Base-by-base conservation (phyloP, 2,329 filamentous ascomycete genomes). In the Stemphylium lycopersici region DNA sequence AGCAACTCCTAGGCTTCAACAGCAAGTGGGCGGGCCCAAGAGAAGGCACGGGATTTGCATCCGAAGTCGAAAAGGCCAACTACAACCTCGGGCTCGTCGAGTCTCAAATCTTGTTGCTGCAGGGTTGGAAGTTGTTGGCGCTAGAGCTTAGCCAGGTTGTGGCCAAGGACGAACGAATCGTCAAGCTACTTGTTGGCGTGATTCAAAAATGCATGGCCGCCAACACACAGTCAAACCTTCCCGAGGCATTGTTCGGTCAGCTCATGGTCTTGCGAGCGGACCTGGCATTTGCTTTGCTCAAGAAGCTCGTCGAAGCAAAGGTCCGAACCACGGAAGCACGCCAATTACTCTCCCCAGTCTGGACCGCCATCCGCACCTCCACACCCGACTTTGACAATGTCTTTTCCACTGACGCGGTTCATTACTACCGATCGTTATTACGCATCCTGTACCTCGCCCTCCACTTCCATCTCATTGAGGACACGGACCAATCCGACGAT, bases 81-180 rank as follows among this genome's bases (percentile, higher is more conserved):
- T 80, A 89, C 58, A 98, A 99, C 74, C 75, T 99, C 47, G 96
- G 93, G 20, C 81, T 96, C 31, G 91, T 99, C 31, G 92, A 98
- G 73, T 90, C 93, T 20, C 92, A 99, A 78, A 88, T 95, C 61
- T 84, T 87, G 38, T 84, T 99, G 15, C 89, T 97, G 60, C 87
- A 91, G 65, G 90, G 91, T 50, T 98, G 93, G 91, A 93, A 96
- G 72, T 87, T 91, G 55, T 82, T 99, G 7, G 85, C 93, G 12
- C 82, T 95, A 44, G 93, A 97, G 68, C 83, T 99, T 43, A 91
- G 89, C 71, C 85, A 85, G n/a, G 78, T 83, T 36, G 80, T 83
- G 32, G 77, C 78, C 47, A 77, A 79, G 15, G 80, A 84, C 47
- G 74, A 78, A 34, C 78, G 81, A 20, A 79, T 93, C 3, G 84